These are phyloP conservation scores for Orbilia blumenaviensis DNA, from an alignment of 2,329 filamentous ascomycete genomes.

Conservation along the genomic window DNA sequence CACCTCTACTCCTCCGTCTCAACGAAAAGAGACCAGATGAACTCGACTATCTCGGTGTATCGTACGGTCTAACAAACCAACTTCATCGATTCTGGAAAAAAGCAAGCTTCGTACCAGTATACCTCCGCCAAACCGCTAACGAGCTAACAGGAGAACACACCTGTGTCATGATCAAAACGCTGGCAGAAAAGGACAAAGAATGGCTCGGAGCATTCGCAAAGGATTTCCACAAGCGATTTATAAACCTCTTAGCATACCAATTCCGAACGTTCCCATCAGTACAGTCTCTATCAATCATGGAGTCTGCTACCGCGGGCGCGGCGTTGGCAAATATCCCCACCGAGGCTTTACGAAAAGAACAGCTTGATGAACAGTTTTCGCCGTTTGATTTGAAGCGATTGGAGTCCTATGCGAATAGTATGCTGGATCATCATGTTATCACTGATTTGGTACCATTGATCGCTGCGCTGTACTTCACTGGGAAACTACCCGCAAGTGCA, in stretches of 20 bases:
- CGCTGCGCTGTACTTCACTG: constrained; percentile 83
- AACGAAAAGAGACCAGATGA: constrained; percentile 79
- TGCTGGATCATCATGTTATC: constrained; percentile 97
- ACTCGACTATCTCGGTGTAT: constrained; percentile 94
- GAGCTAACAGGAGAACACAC: constrained; percentile 97
- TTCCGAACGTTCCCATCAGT: constrained; percentile 83
- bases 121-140: constrained; percentile 92
- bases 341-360: constrained; percentile 72
- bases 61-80: constrained; percentile 85
- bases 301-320: constrained; percentile 79
- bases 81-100: constrained; percentile 98
- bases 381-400: constrained; percentile 95
- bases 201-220: constrained; percentile 92
- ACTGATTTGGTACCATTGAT: constrained; percentile 88
- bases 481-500: constrained; percentile 73
- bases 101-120: constrained; percentile 84
- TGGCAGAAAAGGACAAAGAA: constrained; percentile 75
- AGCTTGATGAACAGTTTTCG: constrained; percentile 80
- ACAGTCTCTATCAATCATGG: constrained; percentile 84
- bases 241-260: constrained; percentile 87
- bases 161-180: constrained; percentile 91
- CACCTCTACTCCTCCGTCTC: constrained; percentile 88
- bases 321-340: constrained; percentile 67
- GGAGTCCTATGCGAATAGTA: constrained; percentile 94
- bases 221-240: constrained; percentile 94